A percentile compares a stretch with the other conserved stretches of the same genome.
Evolutionary conservation across 768 basidiomycete genomes (phyloP).

Genomic region (Tricholoma terreum): DNA sequence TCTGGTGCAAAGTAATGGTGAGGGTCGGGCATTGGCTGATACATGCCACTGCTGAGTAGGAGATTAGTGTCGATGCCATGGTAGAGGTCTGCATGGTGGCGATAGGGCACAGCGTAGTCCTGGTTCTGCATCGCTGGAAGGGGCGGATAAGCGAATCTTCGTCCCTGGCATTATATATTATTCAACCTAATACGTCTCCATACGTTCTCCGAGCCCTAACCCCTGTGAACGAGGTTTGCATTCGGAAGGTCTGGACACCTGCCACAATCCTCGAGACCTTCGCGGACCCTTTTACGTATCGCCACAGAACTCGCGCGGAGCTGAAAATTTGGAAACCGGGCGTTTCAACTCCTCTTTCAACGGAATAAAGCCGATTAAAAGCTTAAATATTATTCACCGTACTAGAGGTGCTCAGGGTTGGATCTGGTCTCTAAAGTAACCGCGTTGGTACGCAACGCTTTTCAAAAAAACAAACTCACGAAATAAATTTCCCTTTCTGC

Average conservation of each 20-base stretch:
- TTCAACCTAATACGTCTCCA: conserved; percentile 40
- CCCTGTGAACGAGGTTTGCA: conserved; percentile 40
- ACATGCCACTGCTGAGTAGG: conserved; percentile 3
- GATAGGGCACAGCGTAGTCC: conserved; percentile 27
- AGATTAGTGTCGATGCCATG: conserved; percentile 13
- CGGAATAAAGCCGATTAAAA: conserved; percentile 17
- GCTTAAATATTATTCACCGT: conserved; percentile 3
- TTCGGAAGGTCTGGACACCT: conserved; percentile 43
- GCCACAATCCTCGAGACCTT: conserved; percentile 40
- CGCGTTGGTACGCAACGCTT: neutral
- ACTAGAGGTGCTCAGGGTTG: neutral
- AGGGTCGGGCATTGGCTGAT: conserved; percentile 21
- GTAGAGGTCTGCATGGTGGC: conserved; percentile 28
- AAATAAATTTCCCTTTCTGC: neutral
- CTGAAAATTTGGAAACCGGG: conserved; percentile 30
- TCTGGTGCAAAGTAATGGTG: conserved; percentile 23
- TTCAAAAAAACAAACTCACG: neutral
- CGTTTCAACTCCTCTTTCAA: conserved; percentile 32
- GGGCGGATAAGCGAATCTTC: conserved; percentile 33
- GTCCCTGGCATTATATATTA: conserved; percentile 45
- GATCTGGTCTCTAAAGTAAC: conserved; percentile 14
- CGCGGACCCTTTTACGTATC: conserved; percentile 41
- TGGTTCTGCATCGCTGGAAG: conserved; percentile 38
- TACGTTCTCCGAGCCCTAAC: conserved; percentile 25
- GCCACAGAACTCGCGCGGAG: conserved; percentile 34